A percentile compares a stretch with the other conserved stretches of the same genome.
phyloP scores from a whole-genome alignment of 257 asterid genomes.

The Solanum infundibuliforme region DNA sequence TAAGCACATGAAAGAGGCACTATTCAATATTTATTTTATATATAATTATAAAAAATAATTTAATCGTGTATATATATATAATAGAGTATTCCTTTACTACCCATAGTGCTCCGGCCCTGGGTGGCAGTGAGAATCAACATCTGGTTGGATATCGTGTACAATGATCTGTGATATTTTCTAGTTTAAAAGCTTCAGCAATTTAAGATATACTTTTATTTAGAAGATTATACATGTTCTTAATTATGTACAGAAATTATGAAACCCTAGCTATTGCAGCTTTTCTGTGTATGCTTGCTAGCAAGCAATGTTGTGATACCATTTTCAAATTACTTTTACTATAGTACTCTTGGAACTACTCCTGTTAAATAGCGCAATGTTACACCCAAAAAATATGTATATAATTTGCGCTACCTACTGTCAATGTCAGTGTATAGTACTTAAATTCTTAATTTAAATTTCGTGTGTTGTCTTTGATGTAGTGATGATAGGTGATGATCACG shows the following conservation, averaged over 20 bases:
- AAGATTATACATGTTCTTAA: neutral
- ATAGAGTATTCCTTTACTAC: neutral
- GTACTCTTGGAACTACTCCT: neutral
- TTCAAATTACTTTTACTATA: neutral
- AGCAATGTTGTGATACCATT: neutral
- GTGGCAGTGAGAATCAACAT: neutral
- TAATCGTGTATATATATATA: neutral
- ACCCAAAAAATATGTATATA: neutral
- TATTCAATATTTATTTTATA: too few relatives aligned
- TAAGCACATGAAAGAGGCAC: neutral
- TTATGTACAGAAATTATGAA: conserved; percentile 2
- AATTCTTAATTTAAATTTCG: neutral
- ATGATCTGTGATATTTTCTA: neutral
- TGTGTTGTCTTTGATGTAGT: neutral
- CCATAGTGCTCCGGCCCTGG: neutral
- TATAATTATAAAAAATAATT: neutral
- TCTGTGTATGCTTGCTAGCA: neutral
- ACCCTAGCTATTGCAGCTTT: conserved; percentile 19
- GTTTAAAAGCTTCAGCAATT: neutral
- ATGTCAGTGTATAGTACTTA: neutral
- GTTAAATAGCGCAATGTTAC: neutral
- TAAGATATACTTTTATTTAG: neutral
- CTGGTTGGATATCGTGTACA: neutral
- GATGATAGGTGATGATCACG: conserved; percentile 20
- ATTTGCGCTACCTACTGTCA: neutral